Conservation (phyloP, 805 yeast species). For the Vanderwaltozyma polyspora region DNA sequence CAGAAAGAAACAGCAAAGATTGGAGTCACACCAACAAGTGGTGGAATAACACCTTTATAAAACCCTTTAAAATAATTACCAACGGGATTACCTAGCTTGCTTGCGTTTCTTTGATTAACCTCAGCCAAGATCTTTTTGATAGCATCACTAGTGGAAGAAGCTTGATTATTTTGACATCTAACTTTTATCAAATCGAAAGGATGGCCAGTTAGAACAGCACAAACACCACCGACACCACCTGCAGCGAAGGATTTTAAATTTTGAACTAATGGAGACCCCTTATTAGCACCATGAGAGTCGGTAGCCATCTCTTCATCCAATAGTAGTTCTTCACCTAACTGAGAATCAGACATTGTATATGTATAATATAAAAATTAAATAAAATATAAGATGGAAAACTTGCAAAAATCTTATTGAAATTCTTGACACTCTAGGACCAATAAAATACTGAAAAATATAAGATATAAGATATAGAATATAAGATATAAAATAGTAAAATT, state of each 20-base stretch:
- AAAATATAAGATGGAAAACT: neutral
- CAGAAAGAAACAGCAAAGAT: constrained; percentile 97
- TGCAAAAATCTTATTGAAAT: neutral
- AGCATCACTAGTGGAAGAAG: constrained; percentile 51
- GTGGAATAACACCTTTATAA: constrained; percentile 90
- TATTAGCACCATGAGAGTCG: no score
- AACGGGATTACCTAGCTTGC: neutral
- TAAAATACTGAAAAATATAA: no score
- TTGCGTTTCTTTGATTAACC: constrained; percentile 1
- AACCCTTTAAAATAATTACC: constrained; percentile 38
- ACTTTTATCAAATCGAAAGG: constrained; percentile 93
- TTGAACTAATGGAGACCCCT: constrained; percentile 10
- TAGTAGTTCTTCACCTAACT: constrained; percentile 1
- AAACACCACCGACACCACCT: constrained; percentile 95
- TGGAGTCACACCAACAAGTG: constrained; percentile 92
- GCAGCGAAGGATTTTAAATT: constrained; percentile 80
- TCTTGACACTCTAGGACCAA: no score
- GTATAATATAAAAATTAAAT: neutral
- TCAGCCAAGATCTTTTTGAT: constrained; percentile 55
- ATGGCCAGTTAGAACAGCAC: constrained; percentile 92
- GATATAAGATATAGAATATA: neutral
- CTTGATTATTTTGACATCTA: constrained; percentile 70
- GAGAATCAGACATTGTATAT: neutral
- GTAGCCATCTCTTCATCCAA: neutral
- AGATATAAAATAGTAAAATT: no score